A percentile compares a stretch with the other conserved stretches of the same genome.
Evolutionary conservation across 495 filamentous ascomycete species (phyloP).

Genomic region (Alectoria sarmentosa): DNA sequence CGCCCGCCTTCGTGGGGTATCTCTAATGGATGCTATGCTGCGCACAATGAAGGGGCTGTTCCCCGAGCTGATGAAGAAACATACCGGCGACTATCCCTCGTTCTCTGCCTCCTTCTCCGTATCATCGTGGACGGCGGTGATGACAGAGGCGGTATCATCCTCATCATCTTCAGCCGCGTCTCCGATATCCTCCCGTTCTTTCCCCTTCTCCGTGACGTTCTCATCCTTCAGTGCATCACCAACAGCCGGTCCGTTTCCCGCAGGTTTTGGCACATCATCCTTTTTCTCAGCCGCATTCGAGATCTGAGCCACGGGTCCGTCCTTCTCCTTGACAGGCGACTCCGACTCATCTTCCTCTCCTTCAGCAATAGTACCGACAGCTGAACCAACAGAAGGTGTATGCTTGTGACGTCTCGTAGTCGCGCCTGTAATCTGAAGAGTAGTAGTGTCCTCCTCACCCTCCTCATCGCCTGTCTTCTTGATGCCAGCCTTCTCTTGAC

Average conservation of each 20-base stretch:
- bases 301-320: conserved; percentile 18
- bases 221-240: background rate
- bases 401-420: conserved; percentile 68
- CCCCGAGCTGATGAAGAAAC: background rate
- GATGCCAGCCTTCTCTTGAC: conserved; percentile 29
- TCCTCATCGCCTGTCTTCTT: conserved; percentile 67
- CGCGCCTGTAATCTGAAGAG: conserved; percentile 46
- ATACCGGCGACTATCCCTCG: background rate
- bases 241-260: background rate
- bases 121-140: background rate
- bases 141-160: background rate
- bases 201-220: background rate
- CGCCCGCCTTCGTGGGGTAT: conserved; percentile 5
- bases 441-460: conserved; percentile 26
- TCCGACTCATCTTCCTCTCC: conserved; percentile 55
- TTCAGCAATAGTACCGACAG: conserved; percentile 64
- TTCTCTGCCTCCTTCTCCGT: background rate
- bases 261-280: background rate
- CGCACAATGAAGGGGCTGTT: background rate
- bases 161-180: background rate
- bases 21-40: conserved; percentile 1
- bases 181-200: background rate
- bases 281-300: conserved; percentile 21
- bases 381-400: conserved; percentile 68
- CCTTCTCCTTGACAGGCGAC: conserved; percentile 13